These are phyloP conservation scores for Zymoseptoria crescenta DNA, from an alignment of 2,329 filamentous ascomycete genomes.

Conservation along the genomic window DNA sequence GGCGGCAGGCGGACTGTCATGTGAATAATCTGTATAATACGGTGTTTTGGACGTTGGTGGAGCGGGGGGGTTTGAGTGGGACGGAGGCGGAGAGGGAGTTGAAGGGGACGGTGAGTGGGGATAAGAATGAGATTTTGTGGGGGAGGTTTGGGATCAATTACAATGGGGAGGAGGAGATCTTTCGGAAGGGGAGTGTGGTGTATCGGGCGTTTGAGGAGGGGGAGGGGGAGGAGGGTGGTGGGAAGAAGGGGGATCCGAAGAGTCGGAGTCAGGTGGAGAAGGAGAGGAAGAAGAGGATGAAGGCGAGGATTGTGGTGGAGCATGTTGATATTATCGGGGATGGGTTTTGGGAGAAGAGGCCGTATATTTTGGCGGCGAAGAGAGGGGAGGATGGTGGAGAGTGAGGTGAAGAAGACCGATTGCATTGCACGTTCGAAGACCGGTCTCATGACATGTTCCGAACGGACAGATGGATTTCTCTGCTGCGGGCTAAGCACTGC, in stretches of 20 bases:
- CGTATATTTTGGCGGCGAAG: conserved; percentile 53
- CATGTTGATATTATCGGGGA: conserved; percentile 94
- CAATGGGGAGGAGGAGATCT: conserved; percentile 90
- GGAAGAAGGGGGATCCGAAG: conserved; percentile 6
- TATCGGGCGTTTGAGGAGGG: conserved; percentile 50
- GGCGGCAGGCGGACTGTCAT: conserved; percentile 95
- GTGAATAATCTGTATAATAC: conserved; percentile 99
- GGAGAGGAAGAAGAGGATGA: conserved; percentile 69
- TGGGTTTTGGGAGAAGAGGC: conserved; percentile 81
- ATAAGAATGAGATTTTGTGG: conserved; percentile 96
- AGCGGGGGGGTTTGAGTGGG: conserved; percentile 64
- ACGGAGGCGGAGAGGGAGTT: conserved; percentile 75
- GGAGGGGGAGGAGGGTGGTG: neutral
- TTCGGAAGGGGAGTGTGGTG: conserved; percentile 84
- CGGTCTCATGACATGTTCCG: too few species aligned
- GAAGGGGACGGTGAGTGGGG: conserved; percentile 70
- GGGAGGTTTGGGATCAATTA: conserved; percentile 88
- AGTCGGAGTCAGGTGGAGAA: conserved; percentile 72
- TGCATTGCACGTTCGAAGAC: too few species aligned
- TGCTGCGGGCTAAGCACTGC: too few species aligned
- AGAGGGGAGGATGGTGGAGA: conserved; percentile 1
- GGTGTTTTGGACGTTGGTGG: conserved; percentile 84
- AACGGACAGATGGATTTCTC: too few species aligned
- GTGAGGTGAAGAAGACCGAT: neutral
- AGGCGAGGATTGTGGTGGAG: conserved; percentile 72